Evolutionary conservation across 31 red algal species (phyloP).

Genomic region (Odonthalia washingtoniensis): DNA sequence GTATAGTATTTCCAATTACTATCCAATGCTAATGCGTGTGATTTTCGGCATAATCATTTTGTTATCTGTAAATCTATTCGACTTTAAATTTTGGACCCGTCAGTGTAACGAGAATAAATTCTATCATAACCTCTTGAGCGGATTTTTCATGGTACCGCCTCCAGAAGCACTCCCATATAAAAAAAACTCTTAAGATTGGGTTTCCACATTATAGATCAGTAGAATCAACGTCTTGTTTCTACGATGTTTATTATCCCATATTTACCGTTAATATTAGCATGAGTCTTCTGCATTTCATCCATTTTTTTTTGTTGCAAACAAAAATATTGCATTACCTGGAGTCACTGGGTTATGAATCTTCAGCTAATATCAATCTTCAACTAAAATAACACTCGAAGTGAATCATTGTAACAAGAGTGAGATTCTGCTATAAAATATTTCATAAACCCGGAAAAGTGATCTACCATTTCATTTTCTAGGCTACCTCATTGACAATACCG

Average conservation of each 20-base stretch:
- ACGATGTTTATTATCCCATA: not conserved
- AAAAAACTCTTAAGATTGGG: not conserved
- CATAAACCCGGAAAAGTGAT: not conserved
- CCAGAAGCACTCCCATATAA: not conserved
- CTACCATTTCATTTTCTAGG: not conserved
- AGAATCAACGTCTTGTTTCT: not conserved
- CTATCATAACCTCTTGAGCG: not conserved
- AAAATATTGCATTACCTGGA: not conserved
- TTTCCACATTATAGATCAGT: not conserved
- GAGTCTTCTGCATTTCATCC: not conserved
- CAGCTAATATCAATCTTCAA: too few species aligned
- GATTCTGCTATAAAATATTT: not conserved
- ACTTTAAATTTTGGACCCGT: not conserved
- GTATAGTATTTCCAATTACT: conserved; percentile 9
- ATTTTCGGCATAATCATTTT: not conserved
- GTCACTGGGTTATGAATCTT: not conserved
- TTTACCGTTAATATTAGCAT: not conserved
- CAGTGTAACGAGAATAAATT: not conserved
- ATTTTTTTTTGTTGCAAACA: not conserved
- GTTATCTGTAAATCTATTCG: not conserved
- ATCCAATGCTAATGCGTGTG: conserved; percentile 12
- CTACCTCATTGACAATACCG: not conserved
- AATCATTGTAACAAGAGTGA: not conserved
- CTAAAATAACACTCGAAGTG: too few species aligned
- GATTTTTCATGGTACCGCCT: not conserved